Conservation (phyloP, 1,284 basidiomycete species). For the Boletellus sp. region DNA sequence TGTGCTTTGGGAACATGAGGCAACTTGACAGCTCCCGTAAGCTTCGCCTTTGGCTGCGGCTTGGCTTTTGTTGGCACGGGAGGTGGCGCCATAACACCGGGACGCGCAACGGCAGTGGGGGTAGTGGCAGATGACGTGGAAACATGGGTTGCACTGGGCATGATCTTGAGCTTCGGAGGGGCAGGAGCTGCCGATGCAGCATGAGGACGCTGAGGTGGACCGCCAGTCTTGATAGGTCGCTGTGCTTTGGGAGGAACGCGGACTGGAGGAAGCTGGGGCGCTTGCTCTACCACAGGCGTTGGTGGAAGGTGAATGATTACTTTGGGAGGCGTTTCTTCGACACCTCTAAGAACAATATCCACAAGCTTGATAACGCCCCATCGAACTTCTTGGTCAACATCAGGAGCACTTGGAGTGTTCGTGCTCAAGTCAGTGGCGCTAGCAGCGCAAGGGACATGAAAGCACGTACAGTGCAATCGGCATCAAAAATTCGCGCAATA, state of each 20-base stretch:
- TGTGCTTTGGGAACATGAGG: constrained; percentile 68
- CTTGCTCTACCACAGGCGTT: constrained; percentile 64
- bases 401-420: constrained; percentile 49
- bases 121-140: constrained; percentile 17
- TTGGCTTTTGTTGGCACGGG: constrained; percentile 38
- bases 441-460: constrained; percentile 4
- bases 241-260: constrained; percentile 34
- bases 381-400: constrained; percentile 83
- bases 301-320: constrained; percentile 82
- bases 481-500: constrained; percentile 75
- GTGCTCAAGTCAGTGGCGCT: constrained; percentile 8
- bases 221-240: constrained; percentile 41
- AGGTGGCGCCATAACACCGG: constrained; percentile 29
- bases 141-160: constrained; percentile 28
- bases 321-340: constrained; percentile 82
- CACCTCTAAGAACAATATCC: constrained; percentile 82
- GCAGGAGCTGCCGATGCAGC: constrained; percentile 39
- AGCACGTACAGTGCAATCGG: constrained; percentile 70
- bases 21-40: constrained; percentile 40
- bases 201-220: constrained; percentile 42
- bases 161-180: constrained; percentile 56
- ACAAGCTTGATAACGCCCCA: constrained; percentile 91
- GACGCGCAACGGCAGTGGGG: constrained; percentile 20
- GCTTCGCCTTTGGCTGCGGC: constrained; percentile 35
- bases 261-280: constrained; percentile 51